Evolutionary conservation across 2,329 filamentous ascomycete species (phyloP).

Genomic region (Geosmithia morbida): DNA sequence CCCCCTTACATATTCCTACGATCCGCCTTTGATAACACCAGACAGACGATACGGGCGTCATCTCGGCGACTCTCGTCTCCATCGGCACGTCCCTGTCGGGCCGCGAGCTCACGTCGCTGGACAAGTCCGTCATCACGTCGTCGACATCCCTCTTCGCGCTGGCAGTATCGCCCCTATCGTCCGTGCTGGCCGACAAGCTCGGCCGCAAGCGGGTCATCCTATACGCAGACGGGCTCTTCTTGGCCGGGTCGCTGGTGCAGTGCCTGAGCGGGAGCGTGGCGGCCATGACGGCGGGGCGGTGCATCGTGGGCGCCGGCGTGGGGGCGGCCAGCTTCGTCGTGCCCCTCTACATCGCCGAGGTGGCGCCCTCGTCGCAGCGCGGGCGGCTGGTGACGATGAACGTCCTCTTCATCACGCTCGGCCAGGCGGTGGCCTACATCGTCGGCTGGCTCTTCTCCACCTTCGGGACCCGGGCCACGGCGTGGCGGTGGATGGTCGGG

Average conservation of each 20-base stretch:
- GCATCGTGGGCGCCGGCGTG: conserved; percentile 57
- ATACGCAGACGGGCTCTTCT: conserved; percentile 51
- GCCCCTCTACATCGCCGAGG: conserved; percentile 77
- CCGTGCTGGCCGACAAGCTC: conserved; percentile 44
- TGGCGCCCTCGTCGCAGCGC: conserved; percentile 61
- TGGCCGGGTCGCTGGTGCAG: conserved; percentile 52
- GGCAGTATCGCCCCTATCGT: conserved; percentile 47
- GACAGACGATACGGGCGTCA: conserved; percentile 52
- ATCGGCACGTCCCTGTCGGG: conserved; percentile 43
- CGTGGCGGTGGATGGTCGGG: conserved; percentile 89
- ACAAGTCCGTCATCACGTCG: conserved; percentile 60
- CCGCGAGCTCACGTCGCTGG: conserved; percentile 42
- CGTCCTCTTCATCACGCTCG: conserved; percentile 70
- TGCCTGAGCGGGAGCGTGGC: conserved; percentile 41
- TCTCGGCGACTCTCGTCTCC: conserved; percentile 53
- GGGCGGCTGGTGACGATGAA: conserved; percentile 73
- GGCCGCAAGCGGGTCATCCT: conserved; percentile 51
- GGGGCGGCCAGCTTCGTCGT: conserved; percentile 70
- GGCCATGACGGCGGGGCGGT: conserved; percentile 52
- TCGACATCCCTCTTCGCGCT: conserved; percentile 54
- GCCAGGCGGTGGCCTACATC: conserved; percentile 80
- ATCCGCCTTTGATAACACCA: background rate
- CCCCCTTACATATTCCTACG: background rate
- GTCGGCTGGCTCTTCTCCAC: conserved; percentile 63
- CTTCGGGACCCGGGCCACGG: conserved; percentile 32